A percentile compares a stretch with the other conserved stretches of the same genome.
Evolutionary conservation across 2,329 filamentous ascomycete species (phyloP).

Genomic region (Samsoniella hepiali): DNA sequence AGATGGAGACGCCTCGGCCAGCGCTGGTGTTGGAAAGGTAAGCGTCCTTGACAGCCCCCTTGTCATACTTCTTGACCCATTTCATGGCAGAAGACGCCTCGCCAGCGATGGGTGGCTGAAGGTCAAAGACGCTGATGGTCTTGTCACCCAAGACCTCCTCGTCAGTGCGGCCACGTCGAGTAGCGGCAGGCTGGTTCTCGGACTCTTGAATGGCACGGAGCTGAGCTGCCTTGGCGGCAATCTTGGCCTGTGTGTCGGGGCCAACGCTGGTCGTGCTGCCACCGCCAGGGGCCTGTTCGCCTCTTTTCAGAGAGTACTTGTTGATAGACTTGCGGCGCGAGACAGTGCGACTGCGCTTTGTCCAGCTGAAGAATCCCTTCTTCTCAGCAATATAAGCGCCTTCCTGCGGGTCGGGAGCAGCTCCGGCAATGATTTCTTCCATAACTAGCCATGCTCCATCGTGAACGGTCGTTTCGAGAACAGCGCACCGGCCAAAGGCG

Average conservation of each 20-base stretch:
- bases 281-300: slow-evolving; percentile 43
- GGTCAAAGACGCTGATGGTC: slow-evolving; percentile 84
- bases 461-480: slow-evolving; percentile 82
- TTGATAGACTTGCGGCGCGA: slow-evolving; percentile 68
- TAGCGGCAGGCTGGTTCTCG: slow-evolving; percentile 32
- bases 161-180: slow-evolving; percentile 54
- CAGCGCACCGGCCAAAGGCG: slow-evolving; percentile 87
- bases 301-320: slow-evolving; percentile 54
- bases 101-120: slow-evolving; percentile 78
- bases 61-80: slow-evolving; percentile 95
- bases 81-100: slow-evolving; percentile 94
- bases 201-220: slow-evolving; percentile 68
- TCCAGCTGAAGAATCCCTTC: slow-evolving; percentile 90
- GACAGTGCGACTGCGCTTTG: slow-evolving; percentile 60
- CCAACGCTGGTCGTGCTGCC: slow-evolving; percentile 79
- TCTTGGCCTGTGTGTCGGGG: slow-evolving; percentile 86
- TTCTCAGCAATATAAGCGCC: slow-evolving; percentile 93
- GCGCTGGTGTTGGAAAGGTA: slow-evolving; percentile 74
- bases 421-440: slow-evolving; percentile 94
- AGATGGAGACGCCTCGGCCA: slow-evolving; percentile 58
- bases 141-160: slow-evolving; percentile 60
- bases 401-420: slow-evolving; percentile 76
- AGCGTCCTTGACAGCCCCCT: slow-evolving; percentile 77
- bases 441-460: slow-evolving; percentile 88
- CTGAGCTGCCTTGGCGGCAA: slow-evolving; percentile 84